Conservation (phyloP, 148 eudicot genomes). For the Diospyros lotus region DNA sequence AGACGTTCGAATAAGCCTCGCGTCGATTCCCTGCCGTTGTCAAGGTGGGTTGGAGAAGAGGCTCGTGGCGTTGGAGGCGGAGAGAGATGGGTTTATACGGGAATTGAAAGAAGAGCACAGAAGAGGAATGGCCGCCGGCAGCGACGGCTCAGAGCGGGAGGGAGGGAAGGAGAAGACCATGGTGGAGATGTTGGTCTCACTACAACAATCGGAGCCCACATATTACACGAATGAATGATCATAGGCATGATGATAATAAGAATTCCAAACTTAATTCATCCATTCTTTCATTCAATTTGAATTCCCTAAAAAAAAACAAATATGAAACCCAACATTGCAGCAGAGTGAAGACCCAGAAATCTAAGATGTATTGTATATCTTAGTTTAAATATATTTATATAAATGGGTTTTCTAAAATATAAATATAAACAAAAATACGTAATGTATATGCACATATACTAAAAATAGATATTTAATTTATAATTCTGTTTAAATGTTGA, state of each 20-base stretch:
- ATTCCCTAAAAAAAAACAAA: too few species aligned
- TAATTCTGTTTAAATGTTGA: too few species aligned
- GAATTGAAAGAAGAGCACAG: conserved; percentile 30
- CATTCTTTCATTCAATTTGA: too few species aligned
- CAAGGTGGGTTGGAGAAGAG: conserved; percentile 18
- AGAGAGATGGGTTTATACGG: conserved; percentile 24
- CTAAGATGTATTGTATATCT: too few species aligned
- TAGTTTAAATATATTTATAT: too few species aligned
- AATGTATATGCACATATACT: too few species aligned
- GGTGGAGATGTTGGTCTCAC: conserved; percentile 5
- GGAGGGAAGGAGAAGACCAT: conserved; percentile 2
- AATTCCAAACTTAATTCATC: background rate
- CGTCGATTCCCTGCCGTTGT: conserved; percentile 17
- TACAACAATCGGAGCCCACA: conserved; percentile 4
- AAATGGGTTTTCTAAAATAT: too few species aligned
- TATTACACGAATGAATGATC: conserved; percentile 7
- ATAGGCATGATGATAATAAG: conserved; percentile 3
- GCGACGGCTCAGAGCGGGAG: conserved; percentile 18
- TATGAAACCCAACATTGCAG: too few species aligned
- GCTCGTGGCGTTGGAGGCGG: background rate
- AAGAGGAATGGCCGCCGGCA: conserved; percentile 7
- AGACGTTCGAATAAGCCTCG: conserved; percentile 10
- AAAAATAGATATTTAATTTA: too few species aligned
- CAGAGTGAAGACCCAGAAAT: too few species aligned
- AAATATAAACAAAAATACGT: too few species aligned